Evolutionary conservation across 805 yeast species (phyloP), one percentile per base, ranked within the genome.

Genomic region (Cephaloascus fragrans): DNA sequence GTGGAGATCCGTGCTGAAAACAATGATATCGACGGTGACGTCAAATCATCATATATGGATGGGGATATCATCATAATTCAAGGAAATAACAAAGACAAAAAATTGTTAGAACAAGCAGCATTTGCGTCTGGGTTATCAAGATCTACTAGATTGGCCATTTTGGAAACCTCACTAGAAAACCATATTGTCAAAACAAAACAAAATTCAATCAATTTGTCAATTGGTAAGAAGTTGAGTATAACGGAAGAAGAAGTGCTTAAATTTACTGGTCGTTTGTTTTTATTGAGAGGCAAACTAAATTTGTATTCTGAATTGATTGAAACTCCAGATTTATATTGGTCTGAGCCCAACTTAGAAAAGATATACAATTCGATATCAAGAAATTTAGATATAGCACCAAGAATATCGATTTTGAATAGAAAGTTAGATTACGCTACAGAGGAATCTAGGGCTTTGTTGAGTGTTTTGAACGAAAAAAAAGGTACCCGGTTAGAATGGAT

Each of bases 321-420:
- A 49, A 86, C 94, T 0, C 97, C 97, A 0, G 97, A 89, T 55
- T 60, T 87, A 34, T 89, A 88, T 57, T 89, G 97, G 97, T 74
- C 86, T 35, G 96, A 88, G 52, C 95, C 96, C 1, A 76, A 77
- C 26, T 63, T 89, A 39, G 97, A 89, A 52, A 69, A 70, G 39
- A 76, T 87, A 8, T 89, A 86, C 56, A 73, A 78, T 37, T 69
- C 75, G 16, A 77, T 86, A 5, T 82, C 94, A 0, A 72, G 72
- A 36, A 75, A 74, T 18, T 63, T 89, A 40, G 97, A 89, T 50
- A 77, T 89, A 23, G 68, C 71, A 23, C 83, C 90, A 4, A 67
- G 97, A 44, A 83, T 88, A 36, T 67, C 76, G 23, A 86, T 88
- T 28, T 62, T 89, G 53, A 89, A 89, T 56, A 71, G 88, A 39